phyloP scores from a whole-genome alignment of 108 stramenopile genomes.

The Aurantiochytrium sp. region DNA sequence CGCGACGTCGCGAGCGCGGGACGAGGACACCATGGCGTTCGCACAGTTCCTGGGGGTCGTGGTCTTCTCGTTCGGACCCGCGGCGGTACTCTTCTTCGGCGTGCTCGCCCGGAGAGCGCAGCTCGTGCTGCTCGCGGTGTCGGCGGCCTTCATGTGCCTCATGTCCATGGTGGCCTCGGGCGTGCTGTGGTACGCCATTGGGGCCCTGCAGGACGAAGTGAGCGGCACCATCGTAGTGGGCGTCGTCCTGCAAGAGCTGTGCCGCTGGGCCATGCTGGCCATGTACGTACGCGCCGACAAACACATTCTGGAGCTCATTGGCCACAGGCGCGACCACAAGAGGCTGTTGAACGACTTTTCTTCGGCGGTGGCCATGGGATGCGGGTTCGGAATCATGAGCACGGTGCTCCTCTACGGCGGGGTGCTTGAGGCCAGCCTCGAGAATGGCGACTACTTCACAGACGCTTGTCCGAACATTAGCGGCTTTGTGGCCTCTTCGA shows the following conservation, averaged over 20 bases:
- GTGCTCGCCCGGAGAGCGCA: neutral
- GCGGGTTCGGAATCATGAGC: neutral
- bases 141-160: neutral
- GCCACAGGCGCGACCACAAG: neutral
- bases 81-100: neutral
- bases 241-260: neutral
- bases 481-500: neutral
- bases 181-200: neutral
- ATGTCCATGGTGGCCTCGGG: neutral
- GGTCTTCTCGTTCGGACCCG: neutral
- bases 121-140: neutral
- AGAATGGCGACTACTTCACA: neutral
- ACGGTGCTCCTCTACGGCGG: neutral
- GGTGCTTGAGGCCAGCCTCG: neutral
- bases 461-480: neutral
- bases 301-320: neutral
- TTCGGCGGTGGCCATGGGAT: neutral
- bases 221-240: neutral
- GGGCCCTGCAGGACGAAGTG: neutral
- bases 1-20: too few relatives aligned
- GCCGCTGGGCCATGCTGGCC: neutral
- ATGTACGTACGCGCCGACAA: neutral
- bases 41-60: neutral
- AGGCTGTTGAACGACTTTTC: neutral
- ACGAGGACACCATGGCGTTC: neutral